Base-by-base conservation (phyloP, 345 rosid species). In the Melaleuca quinquenervia region DNA sequence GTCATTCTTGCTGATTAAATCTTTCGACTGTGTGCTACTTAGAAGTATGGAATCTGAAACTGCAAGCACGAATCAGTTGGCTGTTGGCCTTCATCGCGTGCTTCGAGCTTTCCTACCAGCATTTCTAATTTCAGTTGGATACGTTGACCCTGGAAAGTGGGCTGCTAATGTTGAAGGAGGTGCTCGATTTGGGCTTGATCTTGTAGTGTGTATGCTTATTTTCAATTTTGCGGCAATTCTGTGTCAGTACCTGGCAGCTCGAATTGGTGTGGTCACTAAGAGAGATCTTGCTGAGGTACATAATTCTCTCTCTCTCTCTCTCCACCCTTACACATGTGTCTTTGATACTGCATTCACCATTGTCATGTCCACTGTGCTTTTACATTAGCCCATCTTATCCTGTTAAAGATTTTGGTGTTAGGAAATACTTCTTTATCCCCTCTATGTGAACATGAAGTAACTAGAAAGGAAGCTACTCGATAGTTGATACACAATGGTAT, bases 111-210 rank as follows among this genome's bases (percentile, higher is more conserved):
- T 93, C 86, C 88, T 93, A 74, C 98, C 98, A 0, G 98, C 88
- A 26, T 94, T 96, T 90, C 88, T 98, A 89, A 90, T 96, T 88
- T 89, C 99, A 84, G 85, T 94, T 29, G 96, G 96, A 87, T 98
- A 98, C 91, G 91, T 98, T 70, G 99, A 98, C 90, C 99, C 98
- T 58, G 98, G 98, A 80, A 98, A 96, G 91, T 96, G 99, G 99
- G 98, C 92, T 55, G 95, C 96, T 82, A 89, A 90, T 62, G 87
- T 98, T n/a, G 99, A 98, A 88, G 99, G 96, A 84, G 99, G 99
- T 92, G 95, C 98, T 20, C 96, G 92, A 83, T 98, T 92, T 87
- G 99, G 99, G 88, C 84, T 87, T 91, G 97, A 94, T 85, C 91
- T 98, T 89, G 91, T 93, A 55, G 89, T 89, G 24, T 86, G 93